Conservation (phyloP, 2,329 filamentous ascomycete genomes). For the Cladosporium oxysporum region DNA sequence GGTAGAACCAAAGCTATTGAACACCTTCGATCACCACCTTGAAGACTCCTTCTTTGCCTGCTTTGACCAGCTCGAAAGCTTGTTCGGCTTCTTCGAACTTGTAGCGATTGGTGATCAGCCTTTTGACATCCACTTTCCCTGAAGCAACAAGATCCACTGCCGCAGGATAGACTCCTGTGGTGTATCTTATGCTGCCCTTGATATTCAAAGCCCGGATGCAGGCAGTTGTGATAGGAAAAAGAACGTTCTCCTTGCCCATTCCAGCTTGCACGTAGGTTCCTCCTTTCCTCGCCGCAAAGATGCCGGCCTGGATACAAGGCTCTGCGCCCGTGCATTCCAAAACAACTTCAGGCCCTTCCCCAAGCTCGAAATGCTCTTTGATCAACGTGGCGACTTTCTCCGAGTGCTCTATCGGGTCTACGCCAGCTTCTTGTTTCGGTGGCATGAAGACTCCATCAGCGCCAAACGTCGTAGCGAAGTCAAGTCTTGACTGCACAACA, state of each 20-base stretch:
- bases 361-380: constrained; percentile 26
- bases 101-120: constrained; percentile 73
- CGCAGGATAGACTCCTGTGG: constrained; percentile 71
- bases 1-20: constrained; percentile 20
- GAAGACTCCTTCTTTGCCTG: constrained; percentile 40
- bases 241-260: constrained; percentile 83
- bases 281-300: constrained; percentile 69
- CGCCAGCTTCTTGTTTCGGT: constrained; percentile 33
- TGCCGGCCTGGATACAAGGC: constrained; percentile 72
- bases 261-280: constrained; percentile 80
- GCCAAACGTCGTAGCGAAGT: constrained; percentile 55
- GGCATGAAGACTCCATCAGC: constrained; percentile 31
- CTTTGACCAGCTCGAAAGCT: constrained; percentile 81
- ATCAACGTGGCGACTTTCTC: constrained; percentile 27
- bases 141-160: constrained; percentile 73
- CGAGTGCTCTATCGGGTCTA: constrained; percentile 41
- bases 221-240: constrained; percentile 84
- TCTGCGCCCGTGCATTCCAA: constrained; percentile 81
- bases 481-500: constrained; percentile 55
- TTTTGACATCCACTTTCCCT: constrained; percentile 72
- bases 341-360: constrained; percentile 68
- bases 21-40: constrained; percentile 50
- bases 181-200: constrained; percentile 63
- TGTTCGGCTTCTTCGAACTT: constrained; percentile 77
- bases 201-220: constrained; percentile 84